phyloP scores from a whole-genome alignment of 2,329 filamentous ascomycete genomes.

The Microcyclospora pomicola region DNA sequence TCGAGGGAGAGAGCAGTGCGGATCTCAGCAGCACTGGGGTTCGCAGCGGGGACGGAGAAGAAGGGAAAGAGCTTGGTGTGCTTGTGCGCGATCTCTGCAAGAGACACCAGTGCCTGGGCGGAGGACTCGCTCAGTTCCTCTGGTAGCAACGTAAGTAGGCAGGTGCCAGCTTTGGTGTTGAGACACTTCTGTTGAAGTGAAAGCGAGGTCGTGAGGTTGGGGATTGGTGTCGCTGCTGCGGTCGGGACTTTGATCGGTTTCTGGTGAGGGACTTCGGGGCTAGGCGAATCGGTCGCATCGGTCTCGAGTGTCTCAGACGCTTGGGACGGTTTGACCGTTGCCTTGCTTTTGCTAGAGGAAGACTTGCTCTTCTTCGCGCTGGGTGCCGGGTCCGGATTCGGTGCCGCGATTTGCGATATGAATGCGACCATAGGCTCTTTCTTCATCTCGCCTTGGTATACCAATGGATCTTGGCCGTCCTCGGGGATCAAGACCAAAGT shows the following conservation, averaged over 20 bases:
- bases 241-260: conserved; percentile 38
- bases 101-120: conserved; percentile 22
- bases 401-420: conserved; percentile 61
- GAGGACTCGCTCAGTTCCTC: conserved; percentile 22
- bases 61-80: conserved; percentile 71
- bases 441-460: conserved; percentile 73
- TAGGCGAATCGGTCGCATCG: conserved; percentile 41
- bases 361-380: conserved; percentile 32
- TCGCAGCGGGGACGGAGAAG: conserved; percentile 55
- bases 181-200: conserved; percentile 61
- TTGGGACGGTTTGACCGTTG: conserved; percentile 17
- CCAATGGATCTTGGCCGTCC: conserved; percentile 50
- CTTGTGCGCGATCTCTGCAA: conserved; percentile 65
- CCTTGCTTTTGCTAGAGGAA: conserved; percentile 30
- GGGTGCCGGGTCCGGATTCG: conserved; percentile 63
- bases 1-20: conserved; percentile 49
- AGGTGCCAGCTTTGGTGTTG: conserved; percentile 61
- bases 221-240: conserved; percentile 34
- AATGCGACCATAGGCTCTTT: conserved; percentile 73
- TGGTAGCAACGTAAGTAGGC: conserved; percentile 63
- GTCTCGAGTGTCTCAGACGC: conserved; percentile 36
- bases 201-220: conserved; percentile 47
- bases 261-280: conserved; percentile 32
- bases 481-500: conserved; percentile 67
- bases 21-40: conserved; percentile 42